phyloP scores from a whole-genome alignment of 2,329 filamentous ascomycete genomes.

The Cladophialophora carrionii region DNA sequence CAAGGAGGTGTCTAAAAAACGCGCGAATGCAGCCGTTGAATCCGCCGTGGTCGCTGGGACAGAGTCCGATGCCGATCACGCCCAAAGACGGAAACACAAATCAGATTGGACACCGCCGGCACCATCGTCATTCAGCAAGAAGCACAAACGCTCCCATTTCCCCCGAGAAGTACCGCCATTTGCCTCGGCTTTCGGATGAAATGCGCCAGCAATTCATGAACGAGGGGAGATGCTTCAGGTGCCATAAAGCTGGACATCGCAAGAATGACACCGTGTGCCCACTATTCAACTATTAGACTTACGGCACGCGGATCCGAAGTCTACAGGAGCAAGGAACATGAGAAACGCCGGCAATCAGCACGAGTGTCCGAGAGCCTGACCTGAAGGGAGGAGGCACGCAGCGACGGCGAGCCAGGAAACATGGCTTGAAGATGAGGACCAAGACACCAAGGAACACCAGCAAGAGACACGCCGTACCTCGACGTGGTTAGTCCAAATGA shows the following conservation, averaged over 20 bases:
- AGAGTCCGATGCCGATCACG: not conserved
- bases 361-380: too few relatives aligned
- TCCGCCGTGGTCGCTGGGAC: not conserved
- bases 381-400: too few relatives aligned
- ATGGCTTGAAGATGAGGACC: not conserved
- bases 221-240: not conserved
- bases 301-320: not conserved
- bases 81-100: not conserved
- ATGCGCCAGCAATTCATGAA: not conserved
- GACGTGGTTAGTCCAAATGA: not conserved
- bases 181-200: too few relatives aligned
- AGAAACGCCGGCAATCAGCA: too few relatives aligned
- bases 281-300: not conserved
- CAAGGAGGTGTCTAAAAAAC: not conserved
- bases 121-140: not conserved
- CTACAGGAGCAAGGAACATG: too few relatives aligned
- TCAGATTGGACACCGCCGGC: not conserved
- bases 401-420: not conserved
- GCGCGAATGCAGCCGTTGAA: not conserved
- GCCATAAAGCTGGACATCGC: not conserved
- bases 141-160: not conserved
- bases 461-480: not conserved
- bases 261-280: not conserved
- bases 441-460: not conserved
- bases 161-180: not conserved